phyloP scores from a whole-genome alignment of 1,139 yeast genomes.

The Zygosaccharomyces pseudobailii region DNA sequence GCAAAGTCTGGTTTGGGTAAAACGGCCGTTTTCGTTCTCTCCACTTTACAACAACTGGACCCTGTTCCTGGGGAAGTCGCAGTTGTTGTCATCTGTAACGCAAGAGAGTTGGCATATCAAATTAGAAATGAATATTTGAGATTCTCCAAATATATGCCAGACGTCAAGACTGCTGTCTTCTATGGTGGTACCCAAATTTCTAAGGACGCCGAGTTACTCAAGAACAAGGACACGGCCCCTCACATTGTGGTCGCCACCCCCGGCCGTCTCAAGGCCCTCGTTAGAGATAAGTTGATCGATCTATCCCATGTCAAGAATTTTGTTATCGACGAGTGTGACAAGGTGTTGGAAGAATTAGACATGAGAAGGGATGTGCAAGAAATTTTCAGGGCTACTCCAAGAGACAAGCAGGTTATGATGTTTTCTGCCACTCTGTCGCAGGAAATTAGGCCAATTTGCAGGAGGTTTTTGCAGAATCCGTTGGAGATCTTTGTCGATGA shows the following conservation, averaged over 20 bases:
- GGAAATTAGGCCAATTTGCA: conserved; percentile 95
- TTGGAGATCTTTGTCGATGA: conserved; percentile 96
- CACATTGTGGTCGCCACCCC: conserved; percentile 98
- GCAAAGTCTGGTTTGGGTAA: conserved; percentile 99
- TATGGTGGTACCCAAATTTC: conserved; percentile 92
- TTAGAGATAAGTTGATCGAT: conserved; percentile 84
- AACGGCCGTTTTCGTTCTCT: conserved; percentile 94
- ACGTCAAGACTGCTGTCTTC: conserved; percentile 92
- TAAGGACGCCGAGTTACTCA: conserved; percentile 82
- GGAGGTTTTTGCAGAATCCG: conserved; percentile 97
- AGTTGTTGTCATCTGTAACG: conserved; percentile 92
- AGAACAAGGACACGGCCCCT: conserved; percentile 92
- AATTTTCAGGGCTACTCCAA: conserved; percentile 95
- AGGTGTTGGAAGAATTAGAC: conserved; percentile 84
- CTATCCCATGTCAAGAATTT: conserved; percentile 88
- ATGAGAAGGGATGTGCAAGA: conserved; percentile 99
- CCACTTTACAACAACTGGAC: conserved; percentile 94
- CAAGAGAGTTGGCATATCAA: conserved; percentile 98
- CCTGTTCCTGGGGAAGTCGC: conserved; percentile 97
- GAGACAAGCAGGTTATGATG: conserved; percentile 99
- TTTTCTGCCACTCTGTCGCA: conserved; percentile 93
- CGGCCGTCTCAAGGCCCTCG: conserved; percentile 93
- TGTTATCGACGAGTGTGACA: conserved; percentile 98
- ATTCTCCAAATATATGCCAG: conserved; percentile 98
- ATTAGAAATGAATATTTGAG: conserved; percentile 96